These are phyloP conservation scores for Cercis canadensis DNA, from an alignment of 306 rosid species.

Conservation along the genomic window DNA sequence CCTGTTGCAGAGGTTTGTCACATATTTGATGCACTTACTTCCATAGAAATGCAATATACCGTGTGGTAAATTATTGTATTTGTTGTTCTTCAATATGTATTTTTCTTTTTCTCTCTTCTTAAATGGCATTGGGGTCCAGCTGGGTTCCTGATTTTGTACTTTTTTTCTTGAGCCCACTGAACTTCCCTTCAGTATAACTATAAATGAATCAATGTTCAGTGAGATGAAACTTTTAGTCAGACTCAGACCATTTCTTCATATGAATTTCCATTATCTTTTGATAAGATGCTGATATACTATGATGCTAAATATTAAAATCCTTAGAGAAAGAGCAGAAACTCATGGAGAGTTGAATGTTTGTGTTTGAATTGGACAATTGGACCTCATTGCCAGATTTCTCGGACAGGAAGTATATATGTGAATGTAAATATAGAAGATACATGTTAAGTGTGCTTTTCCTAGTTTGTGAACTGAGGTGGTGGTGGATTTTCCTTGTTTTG, in stretches of 20 bases:
- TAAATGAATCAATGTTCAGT: slow-evolving; percentile 13
- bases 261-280: slow-evolving; percentile 13
- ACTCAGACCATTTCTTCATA: background rate
- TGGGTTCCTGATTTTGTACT: slow-evolving; percentile 14
- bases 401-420: slow-evolving; percentile 7
- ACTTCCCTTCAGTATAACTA: slow-evolving; percentile 1
- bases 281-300: slow-evolving; percentile 11
- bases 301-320: slow-evolving; percentile 5
- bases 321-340: slow-evolving; percentile 15
- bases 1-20: slow-evolving; percentile 86
- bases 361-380: background rate
- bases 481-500: slow-evolving; percentile 13
- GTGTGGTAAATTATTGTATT: slow-evolving; percentile 7
- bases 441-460: slow-evolving; percentile 5
- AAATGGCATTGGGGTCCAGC: background rate
- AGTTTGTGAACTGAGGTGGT: background rate
- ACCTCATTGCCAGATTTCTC: slow-evolving; percentile 13
- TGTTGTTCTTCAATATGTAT: background rate
- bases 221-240: too few species aligned
- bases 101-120: background rate
- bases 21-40: slow-evolving; percentile 20
- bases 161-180: slow-evolving; percentile 19
- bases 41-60: background rate
- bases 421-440: slow-evolving; percentile 19
- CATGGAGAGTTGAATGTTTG: background rate